Evolutionary conservation across 176 grass and related monocot species (phyloP), one percentile per base, ranked within the genome.

Genomic region (Triticum dicoccoides): DNA sequence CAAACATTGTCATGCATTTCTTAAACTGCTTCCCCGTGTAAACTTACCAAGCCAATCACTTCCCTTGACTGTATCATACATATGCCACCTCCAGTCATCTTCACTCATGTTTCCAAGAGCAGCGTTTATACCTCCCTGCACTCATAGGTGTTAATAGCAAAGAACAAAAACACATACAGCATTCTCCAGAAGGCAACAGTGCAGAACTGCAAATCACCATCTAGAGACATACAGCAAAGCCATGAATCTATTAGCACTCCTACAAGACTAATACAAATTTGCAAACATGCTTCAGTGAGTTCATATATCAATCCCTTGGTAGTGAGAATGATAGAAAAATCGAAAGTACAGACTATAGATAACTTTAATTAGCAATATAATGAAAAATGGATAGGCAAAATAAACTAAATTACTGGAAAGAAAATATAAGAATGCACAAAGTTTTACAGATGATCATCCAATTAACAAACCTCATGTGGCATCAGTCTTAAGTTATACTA

Each of bases 61-160:
- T 82, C 95, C 95, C 65, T 98, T 98, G 64, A 98, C 95, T 41
- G 95, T 98, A 73, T 98, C 95, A 92, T 98, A 95, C 93, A 98
- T 98, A 88, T 98, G 93, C 95, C 95, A 98, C 81, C 95, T 98
- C 95, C 95, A 98, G 82, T 98, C 95, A 92, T 98, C 95, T 90
- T 98, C 95, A 20, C n/a, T 76, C 95, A 98, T 95, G 91, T 98
- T 98, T 92, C 95, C 95, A 58, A 98, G 89, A 63, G 95, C 95
- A 49, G 95, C 95, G 84, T 98, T 98, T 84, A 98, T 98, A 82
- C 95, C 95, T 81, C 93, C 95, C 95, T 98, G 56, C 42, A 78
- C 65, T 77, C 47, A 11, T 33, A 77, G 52, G 41, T 51, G 63
- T 81, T 68, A 81, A 80, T 65, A 32, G 29, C 29, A 18, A 68